Evolutionary conservation across 148 eudicot genomes (phyloP), one percentile per base, ranked within the genome.

Genomic region (Arbutus unedo): DNA sequence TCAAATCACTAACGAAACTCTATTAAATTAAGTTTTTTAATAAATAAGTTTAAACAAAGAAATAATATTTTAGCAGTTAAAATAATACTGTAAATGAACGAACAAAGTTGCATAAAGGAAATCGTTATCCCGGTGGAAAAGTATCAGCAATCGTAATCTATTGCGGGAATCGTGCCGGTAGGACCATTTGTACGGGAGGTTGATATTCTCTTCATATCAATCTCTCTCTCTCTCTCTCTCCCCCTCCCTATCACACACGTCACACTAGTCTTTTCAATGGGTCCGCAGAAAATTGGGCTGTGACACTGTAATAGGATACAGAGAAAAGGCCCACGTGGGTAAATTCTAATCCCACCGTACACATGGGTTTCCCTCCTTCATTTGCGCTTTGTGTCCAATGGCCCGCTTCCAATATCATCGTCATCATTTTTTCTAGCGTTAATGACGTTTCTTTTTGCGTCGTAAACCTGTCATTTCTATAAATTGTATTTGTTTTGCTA

Each of bases 131-230:
- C 25, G 38, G 38, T 0, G 38, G 38, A 31, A 31, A 31, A 31
- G 53, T 38, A 62, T 81, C 83, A 49, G 77, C 77, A 54, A 54
- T 81, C 83, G 83, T 72, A 81, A 81, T 81, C 77, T 72, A 81
- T 81, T 55, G 83, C 77, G 83, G 83, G 83, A 71, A 81, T 81
- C 83, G 77, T 81, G 77, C 56, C 15, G 4, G 43, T 51, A 77
- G 77, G 77, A 51, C 77, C 38, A 70, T 67, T 23, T 66, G 75
- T 64, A 50, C 74, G 74, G 74, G 47, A 44, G 72, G 43, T 38
- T 51, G 54, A 51, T 51, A 51, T 51, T 51, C 54, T 3, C 54
- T 51, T 9, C 54, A 9, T 51, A 2, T n/a, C n/a, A n/a, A n/a
- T 6, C 14, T 44, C 14, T 21, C 53, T 49, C 31, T 23, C 50